Conservation (phyloP, 352 stramenopile species). For the Pythium monospermum region DNA sequence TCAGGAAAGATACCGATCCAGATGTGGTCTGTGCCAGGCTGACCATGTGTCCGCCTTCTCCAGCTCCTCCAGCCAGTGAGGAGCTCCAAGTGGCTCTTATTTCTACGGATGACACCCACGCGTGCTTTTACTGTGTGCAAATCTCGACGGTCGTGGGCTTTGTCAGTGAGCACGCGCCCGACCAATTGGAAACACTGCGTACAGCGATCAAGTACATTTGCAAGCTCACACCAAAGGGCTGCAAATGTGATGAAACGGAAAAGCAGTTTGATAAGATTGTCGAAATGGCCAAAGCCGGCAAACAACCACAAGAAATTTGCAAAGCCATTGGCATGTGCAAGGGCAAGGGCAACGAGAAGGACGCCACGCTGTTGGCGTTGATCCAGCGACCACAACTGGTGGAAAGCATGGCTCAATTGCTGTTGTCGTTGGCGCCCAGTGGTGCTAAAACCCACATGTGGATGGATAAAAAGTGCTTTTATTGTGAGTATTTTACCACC, state of each 20-base stretch:
- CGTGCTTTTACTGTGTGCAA: constrained; percentile 48
- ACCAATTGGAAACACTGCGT: constrained; percentile 39
- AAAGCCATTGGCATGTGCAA: constrained; percentile 33
- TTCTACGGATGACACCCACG: constrained; percentile 9
- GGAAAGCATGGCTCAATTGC: background rate
- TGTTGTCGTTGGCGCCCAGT: background rate
- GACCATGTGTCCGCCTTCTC: constrained; percentile 43
- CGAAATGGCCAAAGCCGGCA: constrained; percentile 38
- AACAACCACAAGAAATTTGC: constrained; percentile 45
- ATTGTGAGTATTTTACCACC: constrained; percentile 62
- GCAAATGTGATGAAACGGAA: constrained; percentile 43
- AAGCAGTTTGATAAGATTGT: constrained; percentile 62
- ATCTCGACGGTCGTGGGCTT: constrained; percentile 36
- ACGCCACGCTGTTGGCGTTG: background rate
- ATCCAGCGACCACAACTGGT: background rate
- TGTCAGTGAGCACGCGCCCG: constrained; percentile 30
- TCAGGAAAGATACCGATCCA: constrained; percentile 64
- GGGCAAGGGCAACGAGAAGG: background rate
- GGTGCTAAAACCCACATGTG: background rate
- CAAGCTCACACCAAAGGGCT: constrained; percentile 30
- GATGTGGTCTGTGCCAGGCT: constrained; percentile 51
- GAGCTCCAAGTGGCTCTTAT: background rate
- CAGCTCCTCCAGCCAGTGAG: background rate
- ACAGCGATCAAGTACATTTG: constrained; percentile 37
- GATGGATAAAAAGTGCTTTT: constrained; percentile 52